Percentiles rank a stretch among this genome's conserved stretches.
Conservation (phyloP, 139 green algal genomes). For the Coelastrella sp. region DNA sequence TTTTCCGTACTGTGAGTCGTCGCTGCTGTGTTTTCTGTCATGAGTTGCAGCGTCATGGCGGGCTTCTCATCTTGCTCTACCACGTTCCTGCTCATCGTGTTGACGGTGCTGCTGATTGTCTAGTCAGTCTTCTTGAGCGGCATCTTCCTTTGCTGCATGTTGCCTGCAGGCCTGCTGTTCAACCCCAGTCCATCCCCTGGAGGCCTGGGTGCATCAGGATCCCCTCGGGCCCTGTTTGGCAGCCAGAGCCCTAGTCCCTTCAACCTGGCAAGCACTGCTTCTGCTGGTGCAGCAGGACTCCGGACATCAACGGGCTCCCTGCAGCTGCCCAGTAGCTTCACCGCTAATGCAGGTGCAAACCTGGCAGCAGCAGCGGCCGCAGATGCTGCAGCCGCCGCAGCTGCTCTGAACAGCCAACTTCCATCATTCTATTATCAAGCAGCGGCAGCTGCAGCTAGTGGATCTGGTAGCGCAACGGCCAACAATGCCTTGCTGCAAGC, state of each 20-base stretch:
- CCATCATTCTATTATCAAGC: slow-evolving; percentile 41
- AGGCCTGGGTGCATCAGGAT: slow-evolving; percentile 14
- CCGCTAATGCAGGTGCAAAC: not conserved
- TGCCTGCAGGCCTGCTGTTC: not conserved
- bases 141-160: not conserved
- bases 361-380: slow-evolving; percentile 32
- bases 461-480: slow-evolving; percentile 10
- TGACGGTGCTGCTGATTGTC: not conserved
- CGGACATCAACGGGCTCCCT: slow-evolving; percentile 15
- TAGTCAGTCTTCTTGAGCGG: not conserved
- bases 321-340: slow-evolving; percentile 34
- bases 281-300: not conserved
- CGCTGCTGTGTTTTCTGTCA: too few relatives aligned
- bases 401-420: slow-evolving; percentile 13
- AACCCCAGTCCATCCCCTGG: slow-evolving; percentile 28
- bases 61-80: not conserved
- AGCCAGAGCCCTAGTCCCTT: slow-evolving; percentile 42
- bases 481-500: slow-evolving; percentile 32
- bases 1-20: too few relatives aligned
- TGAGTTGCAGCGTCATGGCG: too few relatives aligned
- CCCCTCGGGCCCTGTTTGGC: slow-evolving; percentile 21
- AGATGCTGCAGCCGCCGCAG: slow-evolving; percentile 31
- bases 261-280: not conserved
- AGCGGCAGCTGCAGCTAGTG: slow-evolving; percentile 28
- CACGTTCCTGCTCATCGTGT: not conserved